Evolutionary conservation across 106 monocot genomes (phyloP).

Genomic region (Dioscorea zingiberensis): DNA sequence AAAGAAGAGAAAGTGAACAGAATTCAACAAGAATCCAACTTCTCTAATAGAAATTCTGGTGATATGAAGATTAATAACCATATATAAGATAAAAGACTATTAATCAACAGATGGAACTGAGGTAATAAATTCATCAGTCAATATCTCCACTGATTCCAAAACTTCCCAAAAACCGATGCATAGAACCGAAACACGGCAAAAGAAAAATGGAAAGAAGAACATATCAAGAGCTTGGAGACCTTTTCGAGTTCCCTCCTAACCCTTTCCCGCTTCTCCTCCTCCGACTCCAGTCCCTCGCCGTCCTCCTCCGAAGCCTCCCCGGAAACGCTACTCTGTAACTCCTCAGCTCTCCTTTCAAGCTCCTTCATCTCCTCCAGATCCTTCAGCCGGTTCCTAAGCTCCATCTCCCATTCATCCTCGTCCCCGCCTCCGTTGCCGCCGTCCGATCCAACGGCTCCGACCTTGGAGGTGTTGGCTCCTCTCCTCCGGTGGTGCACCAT

Average conservation of each 20-base stretch:
- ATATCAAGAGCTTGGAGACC: conserved; percentile 19
- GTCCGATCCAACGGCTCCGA: not conserved
- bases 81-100: too few species aligned
- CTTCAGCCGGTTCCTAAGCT: conserved; percentile 38
- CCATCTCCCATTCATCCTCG: conserved; percentile 40
- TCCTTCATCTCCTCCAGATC: conserved; percentile 89
- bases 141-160: too few species aligned
- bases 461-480: not conserved
- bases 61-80: too few species aligned
- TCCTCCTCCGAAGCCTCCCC: conserved; percentile 10
- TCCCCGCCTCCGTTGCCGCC: conserved; percentile 14
- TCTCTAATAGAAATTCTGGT: too few species aligned
- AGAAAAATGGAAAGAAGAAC: too few species aligned
- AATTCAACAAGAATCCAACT: too few species aligned
- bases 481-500: conserved; percentile 6
- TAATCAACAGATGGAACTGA: too few species aligned
- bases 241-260: conserved; percentile 78
- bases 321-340: conserved; percentile 35
- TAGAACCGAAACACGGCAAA: too few species aligned
- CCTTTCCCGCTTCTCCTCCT: conserved; percentile 65
- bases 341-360: conserved; percentile 61
- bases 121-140: too few species aligned
- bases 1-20: too few species aligned
- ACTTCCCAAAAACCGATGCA: too few species aligned
- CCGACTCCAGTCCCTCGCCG: conserved; percentile 29